Evolutionary conservation across 495 filamentous ascomycete species (phyloP), one percentile per base, ranked within the genome.

Genomic region (Penicillium tannophilum): DNA sequence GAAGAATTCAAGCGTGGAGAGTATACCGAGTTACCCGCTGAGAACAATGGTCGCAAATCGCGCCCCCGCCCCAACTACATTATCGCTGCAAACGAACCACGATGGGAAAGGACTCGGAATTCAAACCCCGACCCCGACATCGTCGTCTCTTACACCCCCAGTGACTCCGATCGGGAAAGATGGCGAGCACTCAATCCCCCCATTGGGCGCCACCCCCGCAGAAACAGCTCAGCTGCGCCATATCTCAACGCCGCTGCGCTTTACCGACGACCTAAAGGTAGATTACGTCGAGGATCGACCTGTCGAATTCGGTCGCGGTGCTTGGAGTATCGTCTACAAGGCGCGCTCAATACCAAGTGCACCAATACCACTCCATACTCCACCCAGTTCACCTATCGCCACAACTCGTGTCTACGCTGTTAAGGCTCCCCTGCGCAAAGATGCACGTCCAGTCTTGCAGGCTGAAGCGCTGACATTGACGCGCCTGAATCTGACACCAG

Each of bases 281-380:
- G 68, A 68, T 20, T 60, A 56, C 49, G 72, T 44, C 31, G 10
- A 59, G 19, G 68, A 68, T 6, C 64, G 60, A 19, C 69, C 60
- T 1, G n/a, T 74, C 16, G 77, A 81, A 60, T 81, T 82, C 36
- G 86, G 85, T 31, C 76, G 70, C 46, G 86, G 86, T 10, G 76
- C 76, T 7, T 88, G 85, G 85, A 88, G 86, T 63, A 78, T 76
- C 14, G 86, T 88, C 11, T 86, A 84, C 68, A 78, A 76, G 52
- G 84, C 69, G 16, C 68, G 24, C 55, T 63, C 42, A 58, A 61
- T 20, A 20, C 60, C 53, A 44, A 35, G 41, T 49, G 28, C 54
- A 51, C 17, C 41, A 36, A 50, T 52, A 33, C 33, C 57, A 14
- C 41, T 48, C 57, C 51, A 50, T 31, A 80, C 78, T 42, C 79